Conservation (phyloP, 2,329 filamentous ascomycete genomes). For the Colletotrichum tabaci region DNA sequence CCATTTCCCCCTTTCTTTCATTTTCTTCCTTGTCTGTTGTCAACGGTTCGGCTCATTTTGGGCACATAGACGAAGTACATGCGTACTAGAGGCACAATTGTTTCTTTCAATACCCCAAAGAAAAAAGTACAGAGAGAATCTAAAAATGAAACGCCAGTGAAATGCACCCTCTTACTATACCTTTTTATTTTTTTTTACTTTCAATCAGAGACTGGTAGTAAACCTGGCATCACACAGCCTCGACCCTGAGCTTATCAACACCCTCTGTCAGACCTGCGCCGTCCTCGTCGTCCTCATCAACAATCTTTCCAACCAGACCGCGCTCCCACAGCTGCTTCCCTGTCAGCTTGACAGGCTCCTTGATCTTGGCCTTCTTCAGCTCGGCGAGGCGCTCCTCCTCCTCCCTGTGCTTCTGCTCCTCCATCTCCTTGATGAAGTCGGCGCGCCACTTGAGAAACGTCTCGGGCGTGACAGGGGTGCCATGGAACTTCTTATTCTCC, state of each 20-base stretch:
- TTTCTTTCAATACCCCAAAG: constrained; percentile 18
- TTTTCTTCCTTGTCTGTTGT: not conserved
- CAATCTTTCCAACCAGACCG: constrained; percentile 76
- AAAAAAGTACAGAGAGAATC: not conserved
- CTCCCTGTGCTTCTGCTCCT: constrained; percentile 76
- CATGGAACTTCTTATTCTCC: constrained; percentile 97
- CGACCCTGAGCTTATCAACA: constrained; percentile 81
- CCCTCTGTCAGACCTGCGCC: constrained; percentile 73
- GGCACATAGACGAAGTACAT: constrained; percentile 22
- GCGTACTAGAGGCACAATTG: constrained; percentile 13
- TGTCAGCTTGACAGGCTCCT: constrained; percentile 80
- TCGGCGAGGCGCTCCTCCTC: constrained; percentile 87
- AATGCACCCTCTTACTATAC: constrained; percentile 18
- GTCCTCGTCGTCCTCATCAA: constrained; percentile 75
- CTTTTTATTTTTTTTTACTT: not conserved
- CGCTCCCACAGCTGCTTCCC: constrained; percentile 85
- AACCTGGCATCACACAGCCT: constrained; percentile 54
- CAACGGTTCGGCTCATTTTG: not conserved
- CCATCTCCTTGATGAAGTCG: constrained; percentile 84
- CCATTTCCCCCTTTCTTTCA: not conserved
- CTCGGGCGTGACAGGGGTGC: constrained; percentile 88
- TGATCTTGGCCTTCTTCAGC: constrained; percentile 82
- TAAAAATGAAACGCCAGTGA: constrained; percentile 22
- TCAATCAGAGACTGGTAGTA: not conserved
- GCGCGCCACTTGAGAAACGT: constrained; percentile 88